Conservation (phyloP, 2,329 filamentous ascomycete species). For the Trichoderma sp. region DNA sequence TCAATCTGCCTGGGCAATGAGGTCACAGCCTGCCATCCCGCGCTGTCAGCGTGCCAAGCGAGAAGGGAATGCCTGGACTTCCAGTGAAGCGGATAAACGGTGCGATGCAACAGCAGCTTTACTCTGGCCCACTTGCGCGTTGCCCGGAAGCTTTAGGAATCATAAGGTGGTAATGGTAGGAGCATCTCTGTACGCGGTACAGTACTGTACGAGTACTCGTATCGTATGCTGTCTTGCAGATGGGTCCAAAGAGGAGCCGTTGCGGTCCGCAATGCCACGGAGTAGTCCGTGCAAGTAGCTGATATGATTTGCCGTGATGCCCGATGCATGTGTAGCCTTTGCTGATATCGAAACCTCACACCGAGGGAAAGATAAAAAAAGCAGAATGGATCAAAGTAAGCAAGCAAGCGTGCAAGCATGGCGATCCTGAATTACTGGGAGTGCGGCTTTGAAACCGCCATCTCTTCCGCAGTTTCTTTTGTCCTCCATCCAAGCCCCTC, state of each 20-base stretch:
- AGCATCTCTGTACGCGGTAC: neutral
- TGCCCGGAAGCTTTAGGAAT: neutral
- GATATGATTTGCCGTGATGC: neutral
- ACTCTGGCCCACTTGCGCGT: neutral
- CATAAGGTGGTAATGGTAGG: neutral
- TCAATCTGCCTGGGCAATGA: neutral
- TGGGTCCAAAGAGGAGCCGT: neutral
- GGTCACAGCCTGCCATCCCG: neutral
- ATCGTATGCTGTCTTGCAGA: neutral
- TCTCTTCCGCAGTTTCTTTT: neutral
- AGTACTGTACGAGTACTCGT: neutral
- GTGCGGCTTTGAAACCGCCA: neutral
- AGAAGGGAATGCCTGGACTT: neutral
- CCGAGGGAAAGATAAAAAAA: neutral
- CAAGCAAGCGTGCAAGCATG: neutral
- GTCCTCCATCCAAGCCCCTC: neutral
- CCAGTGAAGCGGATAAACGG: neutral
- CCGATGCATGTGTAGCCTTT: neutral
- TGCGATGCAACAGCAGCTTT: neutral
- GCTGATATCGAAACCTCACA: neutral
- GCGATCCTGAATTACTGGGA: neutral
- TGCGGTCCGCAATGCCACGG: neutral
- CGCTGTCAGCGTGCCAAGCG: slow-evolving; percentile 2
- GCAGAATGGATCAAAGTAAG: neutral
- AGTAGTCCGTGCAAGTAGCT: neutral